Base-by-base conservation (phyloP, 129 eudicot species). In the Chrysanthemum lavandulifolium region DNA sequence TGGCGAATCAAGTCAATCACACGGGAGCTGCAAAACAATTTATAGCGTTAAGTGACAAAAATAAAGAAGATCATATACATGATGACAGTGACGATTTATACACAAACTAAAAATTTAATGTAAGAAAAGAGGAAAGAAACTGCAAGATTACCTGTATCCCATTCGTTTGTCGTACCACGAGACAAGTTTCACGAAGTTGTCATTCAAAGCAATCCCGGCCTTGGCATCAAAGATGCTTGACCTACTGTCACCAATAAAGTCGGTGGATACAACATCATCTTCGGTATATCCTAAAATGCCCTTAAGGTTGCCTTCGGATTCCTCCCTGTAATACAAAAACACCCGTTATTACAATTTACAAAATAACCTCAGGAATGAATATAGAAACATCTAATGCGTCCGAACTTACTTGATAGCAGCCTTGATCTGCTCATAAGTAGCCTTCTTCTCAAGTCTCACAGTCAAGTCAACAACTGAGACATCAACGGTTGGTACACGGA, bases 181-280 rank as follows among this genome's bases (percentile, higher is more conserved):
- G 16, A 91, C 97, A 5, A 88, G 82, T 63, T 91, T 91, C 77
- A 91, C 87, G 51, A n/a, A n/a, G 80, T 84, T 88, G 19, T 79
- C 82, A 53, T 76, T 91, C 91, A 88, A 80, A 62, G 96, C 92
- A 75, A 91, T 91, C n/a, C 97, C 97, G 12, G 97, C 97, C 87
- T 88, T 86, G 65, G 96, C 97, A 79, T 91, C 92, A 15, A 91
- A 91, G 78, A 91, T 90, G 86, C 97, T 90, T 57, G 97, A 90
- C 73, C 91, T 84, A 90, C 88, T 91, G 75, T 91, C 97, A 59
- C 97, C 97, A n/a, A 91, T 31, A 15, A 91, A 91, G 81, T 88
- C 96, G 0, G 96, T 84, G 47, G 97, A 91, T 13, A 91, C 97
- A 3, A 91, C 90, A 81, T 91, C 92, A 0, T 91, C 97, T 18